Evolutionary conservation across 2,329 filamentous ascomycete genomes (phyloP).

Genomic region (Leptodontidium sp.): DNA sequence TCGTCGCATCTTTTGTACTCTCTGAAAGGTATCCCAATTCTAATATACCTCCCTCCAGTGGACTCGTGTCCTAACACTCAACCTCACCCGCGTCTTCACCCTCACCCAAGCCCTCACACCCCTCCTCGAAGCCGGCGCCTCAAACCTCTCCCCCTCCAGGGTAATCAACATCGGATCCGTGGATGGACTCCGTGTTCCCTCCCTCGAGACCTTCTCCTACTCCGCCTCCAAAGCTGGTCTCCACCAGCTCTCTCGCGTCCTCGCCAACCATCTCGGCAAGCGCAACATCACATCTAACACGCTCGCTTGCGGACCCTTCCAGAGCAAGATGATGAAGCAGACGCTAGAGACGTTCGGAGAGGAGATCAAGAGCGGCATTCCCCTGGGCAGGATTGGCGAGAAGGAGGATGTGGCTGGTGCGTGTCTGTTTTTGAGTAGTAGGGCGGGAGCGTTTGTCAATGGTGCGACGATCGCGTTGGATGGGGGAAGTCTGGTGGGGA

Average conservation of each 20-base stretch:
- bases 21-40: no score
- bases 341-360: conserved; percentile 68
- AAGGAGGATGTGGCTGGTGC: conserved; percentile 75
- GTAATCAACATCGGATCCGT: conserved; percentile 72
- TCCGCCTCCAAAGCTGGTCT: conserved; percentile 69
- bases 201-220: conserved; percentile 67
- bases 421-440: conserved; percentile 73
- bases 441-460: conserved; percentile 72
- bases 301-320: conserved; percentile 75
- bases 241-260: conserved; percentile 69
- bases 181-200: conserved; percentile 67
- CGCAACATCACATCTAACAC: conserved; percentile 70
- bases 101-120: conserved; percentile 69
- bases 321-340: conserved; percentile 77
- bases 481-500: conserved; percentile 59
- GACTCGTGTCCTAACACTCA: conserved; percentile 65
- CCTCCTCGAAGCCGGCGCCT: conserved; percentile 62
- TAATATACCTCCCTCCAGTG: conserved; percentile 46
- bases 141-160: conserved; percentile 56
- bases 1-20: no score
- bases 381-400: conserved; percentile 71
- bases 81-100: conserved; percentile 72
- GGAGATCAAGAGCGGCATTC: conserved; percentile 65
- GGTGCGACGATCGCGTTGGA: conserved; percentile 71
- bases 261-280: conserved; percentile 68